Evolutionary conservation across 371 early-diverging fungal genomes (phyloP), one percentile per base, ranked within the genome.

Genomic region (Rhizopus arrhizus): DNA sequence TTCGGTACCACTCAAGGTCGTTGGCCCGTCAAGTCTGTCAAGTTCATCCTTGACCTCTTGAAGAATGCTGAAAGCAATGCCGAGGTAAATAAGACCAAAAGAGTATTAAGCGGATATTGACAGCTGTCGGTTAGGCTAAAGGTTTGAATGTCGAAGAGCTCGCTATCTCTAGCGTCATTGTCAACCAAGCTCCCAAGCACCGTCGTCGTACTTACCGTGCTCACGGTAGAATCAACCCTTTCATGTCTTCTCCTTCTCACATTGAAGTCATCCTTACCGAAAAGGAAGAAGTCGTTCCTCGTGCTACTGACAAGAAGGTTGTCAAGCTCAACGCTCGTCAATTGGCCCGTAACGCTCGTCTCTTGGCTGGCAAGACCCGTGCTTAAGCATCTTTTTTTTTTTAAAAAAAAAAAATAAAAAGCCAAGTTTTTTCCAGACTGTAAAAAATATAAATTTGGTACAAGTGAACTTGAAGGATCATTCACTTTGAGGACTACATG

Each of bases 1-100:
- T 95, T 92, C 84, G 89, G 90, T 67, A 87, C 89, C 64, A 89
- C 97, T 68, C 93, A 93, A 83, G 99, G 93, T 74, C 95, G 99
- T 82, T 99, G 99, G 99, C 99, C 99, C 81, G 91, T 83, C 77
- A 99, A 99, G 94, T 89, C 90, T 70, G 91, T 87, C 82, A 90
- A 95, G 88, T 95, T 93, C 77, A 78, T 99, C 51, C 82, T 92
- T 64, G 92, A 91, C 64, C 87, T 99, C 59, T 87, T 99, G 74
- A 92, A 96, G 90, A 99, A 99, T 85, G 93, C 97, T 68, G 91
- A 95, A 85, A 85, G 88, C 83, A 97, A 97, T 85, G 99, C 99
- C 60, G 92, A 91, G 81, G 86, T 89, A 68, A 65, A 64, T 22
- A 22, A 22, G 22, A 22, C 10, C 10, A 28, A 31, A 38, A 7